A percentile compares a stretch with the other conserved stretches of the same genome.
Evolutionary conservation across 2,329 filamentous ascomycete species (phyloP).

Genomic region (Monosporascus sp.): DNA sequence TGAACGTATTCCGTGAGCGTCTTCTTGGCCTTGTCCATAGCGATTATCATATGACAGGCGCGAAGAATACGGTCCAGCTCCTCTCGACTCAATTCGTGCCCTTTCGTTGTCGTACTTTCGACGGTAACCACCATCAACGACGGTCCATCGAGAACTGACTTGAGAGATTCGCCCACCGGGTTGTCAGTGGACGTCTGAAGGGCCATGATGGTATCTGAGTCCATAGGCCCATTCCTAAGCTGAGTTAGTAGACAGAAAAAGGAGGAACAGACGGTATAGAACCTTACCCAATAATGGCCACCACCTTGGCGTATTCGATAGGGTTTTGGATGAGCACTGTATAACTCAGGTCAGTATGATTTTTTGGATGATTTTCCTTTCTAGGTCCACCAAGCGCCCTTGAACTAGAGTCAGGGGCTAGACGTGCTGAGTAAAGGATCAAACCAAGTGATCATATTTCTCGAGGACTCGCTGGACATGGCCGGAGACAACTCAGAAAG

Average conservation of each 20-base stretch:
- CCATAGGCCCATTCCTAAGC: conserved; percentile 70
- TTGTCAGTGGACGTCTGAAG: conserved; percentile 76
- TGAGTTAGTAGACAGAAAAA: not conserved
- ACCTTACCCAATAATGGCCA: conserved; percentile 70
- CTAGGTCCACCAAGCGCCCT: no score
- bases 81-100: conserved; percentile 66
- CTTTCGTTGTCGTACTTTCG: conserved; percentile 85
- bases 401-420: no score
- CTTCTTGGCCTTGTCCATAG: conserved; percentile 79
- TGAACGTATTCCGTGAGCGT: conserved; percentile 90
- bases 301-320: conserved; percentile 91
- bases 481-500: no score
- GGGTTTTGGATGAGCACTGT: conserved; percentile 73
- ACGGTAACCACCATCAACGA: conserved; percentile 94
- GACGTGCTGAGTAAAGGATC: no score
- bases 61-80: conserved; percentile 70
- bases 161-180: conserved; percentile 67
- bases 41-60: conserved; percentile 84
- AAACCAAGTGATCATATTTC: no score
- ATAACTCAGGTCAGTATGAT: no score
- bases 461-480: no score
- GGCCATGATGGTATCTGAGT: conserved; percentile 71
- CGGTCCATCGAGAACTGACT: conserved; percentile 78
- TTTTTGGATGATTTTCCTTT: no score
- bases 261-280: no score